Evolutionary conservation across 2,329 filamentous ascomycete genomes (phyloP), one percentile per base, ranked within the genome.

Genomic region (Pseudogymnoascus sp.): DNA sequence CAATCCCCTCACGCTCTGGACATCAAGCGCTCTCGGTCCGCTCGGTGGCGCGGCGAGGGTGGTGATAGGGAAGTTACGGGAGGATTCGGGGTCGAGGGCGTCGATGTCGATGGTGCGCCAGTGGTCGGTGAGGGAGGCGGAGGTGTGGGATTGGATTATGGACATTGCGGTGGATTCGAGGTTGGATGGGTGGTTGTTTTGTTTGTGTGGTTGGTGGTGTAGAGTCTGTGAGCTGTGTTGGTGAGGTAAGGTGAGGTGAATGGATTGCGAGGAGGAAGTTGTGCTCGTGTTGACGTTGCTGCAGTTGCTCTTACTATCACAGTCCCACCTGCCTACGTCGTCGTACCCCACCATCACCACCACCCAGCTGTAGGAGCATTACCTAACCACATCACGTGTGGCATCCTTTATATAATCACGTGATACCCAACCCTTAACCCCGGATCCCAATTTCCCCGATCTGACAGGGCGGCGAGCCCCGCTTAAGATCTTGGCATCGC

Each of bases 21-120:
- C 40, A 44, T 44, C 40, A 18, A 44, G 8, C 4, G 8, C 40
- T 70, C 93, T 89, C 70, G 83, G 86, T 65, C 90, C 83, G 69
- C 92, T 87, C 68, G 89, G 82, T 65, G 86, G 86, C 47, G 89
- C 83, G 37, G 92, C 91, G 70, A 97, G 85, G 16, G 91, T 91
- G 65, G 88, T 84, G 67, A 90, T 86, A 77, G 95, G 90, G 79
- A 97, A 97, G 84, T 97, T 97, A 77, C 85, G 79, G 68, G 90
- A 85, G 70, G 91, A 94, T 77, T 97, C 92, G 65, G 92, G 91
- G 75, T 94, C 90, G 71, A 96, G 84, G 69, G 88, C 87, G 75
- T 97, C 92, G 76, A 97, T 89, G 82, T 97, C 91, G 82, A 97
- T 94, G 69, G 91, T 96, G 76, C 92, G 90, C 85, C 85, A 88